Evolutionary conservation across 768 basidiomycete genomes (phyloP).

Genomic region (Pulveroboletus sp.): DNA sequence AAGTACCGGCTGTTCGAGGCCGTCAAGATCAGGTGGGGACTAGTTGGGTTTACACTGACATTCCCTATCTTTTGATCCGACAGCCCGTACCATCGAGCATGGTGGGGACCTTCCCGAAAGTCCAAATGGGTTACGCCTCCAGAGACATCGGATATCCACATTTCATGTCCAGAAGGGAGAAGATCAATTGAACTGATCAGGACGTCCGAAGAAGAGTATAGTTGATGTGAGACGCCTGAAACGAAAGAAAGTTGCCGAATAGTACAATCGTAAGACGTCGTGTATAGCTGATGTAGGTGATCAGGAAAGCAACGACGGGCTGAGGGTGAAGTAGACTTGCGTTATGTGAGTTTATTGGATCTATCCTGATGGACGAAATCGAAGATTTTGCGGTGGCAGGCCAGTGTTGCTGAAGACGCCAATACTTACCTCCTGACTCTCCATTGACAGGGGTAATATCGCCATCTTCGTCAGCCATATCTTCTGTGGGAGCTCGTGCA

Average conservation of each 20-base stretch:
- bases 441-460: conserved; percentile 38
- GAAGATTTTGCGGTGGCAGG: conserved; percentile 76
- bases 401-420: conserved; percentile 81
- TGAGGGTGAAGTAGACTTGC: conserved; percentile 35
- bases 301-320: background rate
- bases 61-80: conserved; percentile 74
- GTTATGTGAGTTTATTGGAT: conserved; percentile 69
- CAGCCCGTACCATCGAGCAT: conserved; percentile 56
- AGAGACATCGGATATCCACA: conserved; percentile 76
- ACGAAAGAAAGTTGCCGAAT: conserved; percentile 69
- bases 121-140: conserved; percentile 77
- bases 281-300: conserved; percentile 53
- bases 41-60: conserved; percentile 72
- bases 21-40: conserved; percentile 62
- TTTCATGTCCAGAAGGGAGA: conserved; percentile 61
- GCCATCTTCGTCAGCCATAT: conserved; percentile 61
- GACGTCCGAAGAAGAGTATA: conserved; percentile 52
- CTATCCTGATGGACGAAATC: conserved; percentile 72
- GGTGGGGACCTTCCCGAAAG: conserved; percentile 55
- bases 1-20: conserved; percentile 70
- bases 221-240: conserved; percentile 64
- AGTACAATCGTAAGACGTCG: conserved; percentile 78
- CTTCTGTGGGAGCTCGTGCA: conserved; percentile 64
- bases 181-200: conserved; percentile 73
- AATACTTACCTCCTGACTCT: conserved; percentile 67